Evolutionary conservation across 495 filamentous ascomycete species (phyloP).

Genomic region (Penicillium canariense): DNA sequence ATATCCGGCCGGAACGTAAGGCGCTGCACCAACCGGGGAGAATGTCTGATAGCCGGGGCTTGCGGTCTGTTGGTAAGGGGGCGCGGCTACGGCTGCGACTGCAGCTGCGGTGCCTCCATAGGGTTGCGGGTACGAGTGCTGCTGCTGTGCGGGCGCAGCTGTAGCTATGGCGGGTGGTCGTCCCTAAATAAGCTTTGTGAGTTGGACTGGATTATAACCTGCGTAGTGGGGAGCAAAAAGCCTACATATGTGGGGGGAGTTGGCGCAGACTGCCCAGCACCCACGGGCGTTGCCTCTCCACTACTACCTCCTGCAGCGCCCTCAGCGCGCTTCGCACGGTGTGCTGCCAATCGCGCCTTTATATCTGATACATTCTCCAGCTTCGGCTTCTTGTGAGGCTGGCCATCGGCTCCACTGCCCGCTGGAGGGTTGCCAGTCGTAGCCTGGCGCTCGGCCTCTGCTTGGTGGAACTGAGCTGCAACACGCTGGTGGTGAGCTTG

Average conservation of each 20-base stretch:
- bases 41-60: constrained; percentile 42
- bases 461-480: constrained; percentile 75
- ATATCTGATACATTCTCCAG: constrained; percentile 72
- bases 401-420: constrained; percentile 51
- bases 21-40: constrained; percentile 35
- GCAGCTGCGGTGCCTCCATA: constrained; percentile 34
- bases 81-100: constrained; percentile 31
- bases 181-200: constrained; percentile 19
- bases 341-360: constrained; percentile 78
- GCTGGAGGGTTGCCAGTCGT: constrained; percentile 79
- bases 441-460: constrained; percentile 76
- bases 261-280: constrained; percentile 52
- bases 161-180: constrained; percentile 28
- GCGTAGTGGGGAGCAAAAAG: constrained; percentile 12
- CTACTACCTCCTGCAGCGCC: constrained; percentile 55
- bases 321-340: constrained; percentile 68
- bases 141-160: constrained; percentile 16
- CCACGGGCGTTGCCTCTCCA: constrained; percentile 58
- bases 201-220: background rate
- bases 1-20: constrained; percentile 35
- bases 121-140: constrained; percentile 37
- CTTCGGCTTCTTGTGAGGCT: constrained; percentile 74
- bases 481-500: constrained; percentile 82
- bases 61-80: constrained; percentile 38
- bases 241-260: constrained; percentile 55